Evolutionary conservation across 305 asterid species (phyloP).

Genomic region (Salvia sclarea): DNA sequence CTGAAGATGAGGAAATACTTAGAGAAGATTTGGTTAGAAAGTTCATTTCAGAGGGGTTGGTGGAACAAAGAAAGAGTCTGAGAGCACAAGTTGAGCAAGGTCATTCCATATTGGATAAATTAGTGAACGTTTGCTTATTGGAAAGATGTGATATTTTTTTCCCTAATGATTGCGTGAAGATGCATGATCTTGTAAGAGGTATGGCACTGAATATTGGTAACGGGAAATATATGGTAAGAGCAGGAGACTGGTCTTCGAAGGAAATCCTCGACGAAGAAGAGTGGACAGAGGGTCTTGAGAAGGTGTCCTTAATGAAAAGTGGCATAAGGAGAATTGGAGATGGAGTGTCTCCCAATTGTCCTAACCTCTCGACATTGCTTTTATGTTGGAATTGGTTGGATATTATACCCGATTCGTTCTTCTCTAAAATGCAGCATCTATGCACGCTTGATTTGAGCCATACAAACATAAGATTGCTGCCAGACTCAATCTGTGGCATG

Average conservation of each 20-base stretch:
- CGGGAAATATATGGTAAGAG: slow-evolving; percentile 25
- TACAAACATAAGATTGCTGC: background rate
- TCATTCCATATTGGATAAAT: background rate
- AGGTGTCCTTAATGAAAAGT: background rate
- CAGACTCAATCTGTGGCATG: background rate
- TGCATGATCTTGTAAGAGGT: too few relatives aligned
- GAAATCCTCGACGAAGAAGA: background rate
- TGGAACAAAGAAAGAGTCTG: background rate
- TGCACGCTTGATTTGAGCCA: background rate
- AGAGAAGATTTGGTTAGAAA: background rate
- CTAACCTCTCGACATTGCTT: slow-evolving; percentile 25
- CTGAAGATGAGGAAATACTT: background rate
- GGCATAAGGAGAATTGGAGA: background rate
- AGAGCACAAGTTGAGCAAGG: background rate
- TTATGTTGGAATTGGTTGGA: background rate
- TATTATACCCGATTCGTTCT: slow-evolving; percentile 18
- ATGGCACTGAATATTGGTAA: background rate
- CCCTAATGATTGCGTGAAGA: too few relatives aligned
- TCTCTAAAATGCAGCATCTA: background rate
- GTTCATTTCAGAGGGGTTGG: slow-evolving; percentile 5
- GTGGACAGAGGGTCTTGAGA: too few relatives aligned
- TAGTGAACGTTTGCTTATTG: slow-evolving; percentile 12
- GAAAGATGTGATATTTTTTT: background rate
- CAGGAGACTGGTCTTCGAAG: background rate
- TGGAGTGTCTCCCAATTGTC: slow-evolving; percentile 4